Base-by-base conservation (phyloP, 2,329 filamentous ascomycete species). In the Phialemoniopsis sp. region DNA sequence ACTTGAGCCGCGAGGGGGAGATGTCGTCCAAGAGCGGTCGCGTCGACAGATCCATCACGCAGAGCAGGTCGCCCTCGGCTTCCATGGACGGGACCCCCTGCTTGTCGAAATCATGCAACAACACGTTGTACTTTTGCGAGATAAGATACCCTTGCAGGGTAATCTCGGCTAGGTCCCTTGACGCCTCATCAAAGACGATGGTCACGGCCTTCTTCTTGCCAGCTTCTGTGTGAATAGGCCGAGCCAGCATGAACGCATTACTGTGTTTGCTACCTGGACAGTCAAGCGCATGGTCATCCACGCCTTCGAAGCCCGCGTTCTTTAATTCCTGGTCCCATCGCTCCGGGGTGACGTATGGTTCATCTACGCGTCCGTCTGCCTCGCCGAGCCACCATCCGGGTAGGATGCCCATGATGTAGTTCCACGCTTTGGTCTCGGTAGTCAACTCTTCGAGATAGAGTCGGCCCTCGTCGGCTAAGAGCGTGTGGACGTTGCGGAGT, bases 381-480 rank as follows among this genome's bases (percentile, higher is more conserved):
- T 43, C 47, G 2, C 59, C 59, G 3, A 58, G 41, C 61, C 60
- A 64, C 61, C 62, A 64, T 4, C 51, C 53, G 1, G 49, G 35
- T 2, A 58, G 43, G 1, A 50, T 37, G 2, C 59, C 62, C 34
- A 36, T 36, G 18, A 36, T 21, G 18, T 26, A 36, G 34, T 28
- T 36, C 6, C 26, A 26, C 17, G 18, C 21, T 28, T 36, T 36
- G 18, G 18, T 28, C 9, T 36, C 18, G 14, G 5, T 13, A 12
- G 5, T n/a, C 3, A 36, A 19, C 18, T 36, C 34, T 21, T 36
- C 18, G 6, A 36, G 5, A 4, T 26, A 36, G 8, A 36, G 18
- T 8, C 34, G 5, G 13, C 34, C 34, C 5, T 21, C 9, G n/a
- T n/a, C 6, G 34, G 34, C 15, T 8, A 36, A 13, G 12, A 36